Evolutionary conservation across 2,329 filamentous ascomycete genomes (phyloP), one percentile per base, ranked within the genome.

Genomic region (Xylaria sp.): DNA sequence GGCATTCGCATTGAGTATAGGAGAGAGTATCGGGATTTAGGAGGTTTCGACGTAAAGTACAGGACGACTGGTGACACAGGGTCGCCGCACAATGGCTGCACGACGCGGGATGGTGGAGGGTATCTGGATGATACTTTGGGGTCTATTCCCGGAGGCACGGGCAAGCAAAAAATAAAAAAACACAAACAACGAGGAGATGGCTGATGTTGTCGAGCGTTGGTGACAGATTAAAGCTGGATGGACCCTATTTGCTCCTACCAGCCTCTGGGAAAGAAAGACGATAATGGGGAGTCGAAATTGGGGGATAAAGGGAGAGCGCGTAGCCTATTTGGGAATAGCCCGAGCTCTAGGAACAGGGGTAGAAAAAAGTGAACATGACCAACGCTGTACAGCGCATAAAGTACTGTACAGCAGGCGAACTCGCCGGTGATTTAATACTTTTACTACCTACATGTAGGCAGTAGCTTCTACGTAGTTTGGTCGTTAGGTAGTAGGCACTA

Each of bases 1-100:
- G 75, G 74, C 76, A 77, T 78, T 62, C 75, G 76, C 67, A 70
- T 72, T 60, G 67, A 69, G 66, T 72, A 68, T 64, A 69, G 72
- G 61, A 60, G 67, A 68, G n/a, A 11, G 54, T 57, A 44, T 58
- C 56, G 63, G 60, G 65, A 65, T 64, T 70, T 67, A 69, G 72
- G 70, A 67, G 70, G 67, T 68, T 66, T 72, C 63, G 70, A 74
- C 74, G 72, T 67, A 69, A 69, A 72, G 68, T 56, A 20, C 10
- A 65, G 65, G 58, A 54, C 56, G 49, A 46, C 51, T 68, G 62
- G 56, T 61, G 59, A 66, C 44, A 59, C 36, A 64, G 38, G 31
- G 42, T 26, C 48, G 67, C 66, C 65, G 65, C 57, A 23, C 59
- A 63, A 61, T 10, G 17, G 57, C 48, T 57, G 59, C 40, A 40